These are phyloP conservation scores for Aspergillus coremiiformis DNA, from an alignment of 495 filamentous ascomycete genomes.

Conservation along the genomic window DNA sequence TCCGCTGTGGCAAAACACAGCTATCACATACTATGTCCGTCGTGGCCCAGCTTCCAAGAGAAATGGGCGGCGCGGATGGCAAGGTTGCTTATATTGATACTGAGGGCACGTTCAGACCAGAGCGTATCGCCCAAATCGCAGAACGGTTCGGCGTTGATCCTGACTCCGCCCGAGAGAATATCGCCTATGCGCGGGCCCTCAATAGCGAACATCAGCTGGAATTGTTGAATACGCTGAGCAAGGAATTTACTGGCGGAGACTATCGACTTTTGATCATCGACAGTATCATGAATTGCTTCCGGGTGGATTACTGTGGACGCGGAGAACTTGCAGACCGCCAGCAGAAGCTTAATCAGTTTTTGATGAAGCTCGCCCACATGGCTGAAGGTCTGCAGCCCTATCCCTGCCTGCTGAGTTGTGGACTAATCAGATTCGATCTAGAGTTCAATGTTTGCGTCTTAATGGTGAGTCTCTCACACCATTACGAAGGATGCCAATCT, in stretches of 20 bases:
- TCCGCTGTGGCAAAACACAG: constrained; percentile 72
- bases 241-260: constrained; percentile 58
- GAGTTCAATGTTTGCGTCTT: constrained; percentile 75
- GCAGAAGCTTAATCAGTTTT: constrained; percentile 65
- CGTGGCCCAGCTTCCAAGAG: constrained; percentile 50
- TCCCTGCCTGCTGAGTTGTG: neutral
- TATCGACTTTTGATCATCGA: constrained; percentile 71
- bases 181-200: constrained; percentile 61
- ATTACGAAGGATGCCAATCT: neutral
- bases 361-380: constrained; percentile 64
- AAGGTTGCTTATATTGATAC: constrained; percentile 80
- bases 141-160: constrained; percentile 67
- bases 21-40: constrained; percentile 63
- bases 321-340: constrained; percentile 72
- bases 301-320: constrained; percentile 67
- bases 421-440: constrained; percentile 18
- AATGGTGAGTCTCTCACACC: constrained; percentile 43
- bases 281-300: constrained; percentile 72
- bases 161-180: constrained; percentile 64
- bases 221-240: constrained; percentile 56
- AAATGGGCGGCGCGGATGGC: constrained; percentile 66
- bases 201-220: constrained; percentile 76
- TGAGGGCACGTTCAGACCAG: constrained; percentile 72
- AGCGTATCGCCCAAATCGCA: constrained; percentile 64
- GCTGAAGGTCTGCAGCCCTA: constrained; percentile 50